Percentiles rank a stretch among this genome's conserved stretches.
phyloP scores from a whole-genome alignment of 257 asterid species.

The Jacaranda copaia region DNA sequence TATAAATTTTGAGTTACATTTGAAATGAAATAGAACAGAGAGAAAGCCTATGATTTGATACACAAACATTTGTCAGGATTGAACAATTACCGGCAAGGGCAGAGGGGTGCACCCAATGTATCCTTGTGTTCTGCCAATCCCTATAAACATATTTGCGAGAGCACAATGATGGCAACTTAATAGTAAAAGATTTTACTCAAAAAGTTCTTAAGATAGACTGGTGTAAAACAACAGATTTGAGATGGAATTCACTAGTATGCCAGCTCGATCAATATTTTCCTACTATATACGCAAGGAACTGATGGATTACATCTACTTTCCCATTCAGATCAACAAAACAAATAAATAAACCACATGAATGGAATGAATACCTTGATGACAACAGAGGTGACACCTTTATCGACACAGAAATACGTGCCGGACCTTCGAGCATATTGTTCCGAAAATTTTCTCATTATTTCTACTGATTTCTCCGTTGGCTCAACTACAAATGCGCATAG shows the following conservation, averaged over 20 bases:
- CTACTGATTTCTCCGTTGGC: conserved; percentile 94
- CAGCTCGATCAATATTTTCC: not conserved
- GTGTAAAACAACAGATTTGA: not conserved
- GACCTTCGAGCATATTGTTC: conserved; percentile 98
- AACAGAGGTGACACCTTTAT: conserved; percentile 89
- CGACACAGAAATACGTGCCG: conserved; percentile 85
- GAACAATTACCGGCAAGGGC: conserved; percentile 82
- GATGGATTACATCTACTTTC: not conserved
- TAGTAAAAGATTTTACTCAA: not conserved
- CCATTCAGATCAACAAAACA: not conserved
- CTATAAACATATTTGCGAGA: conserved; percentile 50
- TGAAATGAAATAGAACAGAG: not conserved
- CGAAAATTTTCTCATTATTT: conserved; percentile 95
- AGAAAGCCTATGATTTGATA: not conserved
- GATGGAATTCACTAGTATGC: not conserved
- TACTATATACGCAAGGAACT: not conserved
- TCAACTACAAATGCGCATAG: conserved; percentile 56
- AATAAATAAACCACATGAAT: not conserved
- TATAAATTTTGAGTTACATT: conserved; percentile 29
- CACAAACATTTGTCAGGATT: not conserved
- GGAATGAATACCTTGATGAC: conserved; percentile 72
- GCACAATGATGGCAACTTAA: conserved; percentile 22
- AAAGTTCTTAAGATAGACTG: not conserved
- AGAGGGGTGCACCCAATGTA: conserved; percentile 93
- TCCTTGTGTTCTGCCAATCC: conserved; percentile 99